phyloP scores from a whole-genome alignment of 2,329 filamentous ascomycete species.

The Claviceps purpurea region DNA sequence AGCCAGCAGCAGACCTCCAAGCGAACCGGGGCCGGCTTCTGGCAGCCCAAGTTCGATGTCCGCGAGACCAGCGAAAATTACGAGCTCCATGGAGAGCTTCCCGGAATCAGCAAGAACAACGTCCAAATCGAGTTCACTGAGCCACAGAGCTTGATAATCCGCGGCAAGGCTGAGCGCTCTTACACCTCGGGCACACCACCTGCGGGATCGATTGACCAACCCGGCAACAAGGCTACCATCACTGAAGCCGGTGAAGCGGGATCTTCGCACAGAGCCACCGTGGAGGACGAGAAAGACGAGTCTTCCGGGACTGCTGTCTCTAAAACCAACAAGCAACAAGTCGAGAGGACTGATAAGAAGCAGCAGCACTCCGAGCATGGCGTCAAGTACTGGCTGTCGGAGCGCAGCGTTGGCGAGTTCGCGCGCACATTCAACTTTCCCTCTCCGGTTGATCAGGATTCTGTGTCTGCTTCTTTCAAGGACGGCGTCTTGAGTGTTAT shows the following conservation, averaged over 20 bases:
- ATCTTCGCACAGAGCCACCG: slow-evolving; percentile 39
- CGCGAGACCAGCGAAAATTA: slow-evolving; percentile 51
- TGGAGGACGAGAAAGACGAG: slow-evolving; percentile 37
- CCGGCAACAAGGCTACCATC: slow-evolving; percentile 18
- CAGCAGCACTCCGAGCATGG: slow-evolving; percentile 15
- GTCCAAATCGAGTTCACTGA: slow-evolving; percentile 65
- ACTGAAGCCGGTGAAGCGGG: slow-evolving; percentile 17
- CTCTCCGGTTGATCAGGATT: slow-evolving; percentile 42
- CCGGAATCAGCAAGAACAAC: slow-evolving; percentile 57
- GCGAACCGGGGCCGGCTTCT: slow-evolving; percentile 24
- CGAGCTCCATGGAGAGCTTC: slow-evolving; percentile 64
- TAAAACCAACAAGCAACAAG: slow-evolving; percentile 9
- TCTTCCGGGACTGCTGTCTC: slow-evolving; percentile 7
- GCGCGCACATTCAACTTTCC: slow-evolving; percentile 53
- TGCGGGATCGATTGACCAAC: slow-evolving; percentile 31
- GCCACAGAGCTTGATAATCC: slow-evolving; percentile 52
- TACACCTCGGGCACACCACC: slow-evolving; percentile 33
- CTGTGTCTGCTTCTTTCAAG: slow-evolving; percentile 45
- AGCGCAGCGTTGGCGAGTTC: slow-evolving; percentile 51
- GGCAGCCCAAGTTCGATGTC: slow-evolving; percentile 61
- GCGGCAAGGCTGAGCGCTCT: slow-evolving; percentile 50
- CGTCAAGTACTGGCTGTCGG: slow-evolving; percentile 52
- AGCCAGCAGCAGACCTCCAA: slow-evolving; percentile 5
- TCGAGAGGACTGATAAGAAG: slow-evolving; percentile 15
- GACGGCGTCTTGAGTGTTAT: slow-evolving; percentile 48